Evolutionary conservation across 176 grass and related monocot genomes (phyloP), one percentile per base, ranked within the genome.

Genomic region (Oryza officinalis): DNA sequence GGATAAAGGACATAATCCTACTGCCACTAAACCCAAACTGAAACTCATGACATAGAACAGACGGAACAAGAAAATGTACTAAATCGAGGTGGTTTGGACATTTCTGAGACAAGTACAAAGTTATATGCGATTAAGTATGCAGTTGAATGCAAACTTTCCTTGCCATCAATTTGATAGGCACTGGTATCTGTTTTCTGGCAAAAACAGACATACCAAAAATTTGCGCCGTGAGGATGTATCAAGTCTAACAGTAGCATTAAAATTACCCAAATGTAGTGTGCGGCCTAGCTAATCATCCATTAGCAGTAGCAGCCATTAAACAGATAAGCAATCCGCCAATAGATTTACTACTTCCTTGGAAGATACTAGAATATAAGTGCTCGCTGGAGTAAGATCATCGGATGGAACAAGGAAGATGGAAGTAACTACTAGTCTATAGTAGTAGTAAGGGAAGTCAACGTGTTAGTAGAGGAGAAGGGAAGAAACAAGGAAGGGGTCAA

Each of bases 91-190:
- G 13, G 10, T 18, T 40, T 38, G 35, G 25, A 27, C 1, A 32
- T 43, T 46, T 17, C 20, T 33, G 15, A 57, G 70, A 41, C 28
- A 17, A 3, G 23, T 43, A 17, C 37, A 0, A 1, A 64, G n/a
- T 11, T 17, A 17, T 47, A 1, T 47, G 52, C 32, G 69, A 30
- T 63, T 37, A 31, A 47, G 13, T 50, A n/a, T 60, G 49, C 15
- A 57, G 40, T 60, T 22, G 8, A 60, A 49, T 76, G 31, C 26
- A 10, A 38, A 13, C 8, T 52, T 20, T 57, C 9, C 2, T 75
- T 66, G 44, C 12, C 27, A 75, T 65, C 69, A 67, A 80, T 70
- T n/a, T 71, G 25, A 44, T 43, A 26, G 14, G 43, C 69, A 81
- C 32, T 33, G 14, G 17, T 41, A 12, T 49, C 6, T 33, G 52